Base-by-base conservation (phyloP, 148 eudicot species). In the Rhododendron henanense region DNA sequence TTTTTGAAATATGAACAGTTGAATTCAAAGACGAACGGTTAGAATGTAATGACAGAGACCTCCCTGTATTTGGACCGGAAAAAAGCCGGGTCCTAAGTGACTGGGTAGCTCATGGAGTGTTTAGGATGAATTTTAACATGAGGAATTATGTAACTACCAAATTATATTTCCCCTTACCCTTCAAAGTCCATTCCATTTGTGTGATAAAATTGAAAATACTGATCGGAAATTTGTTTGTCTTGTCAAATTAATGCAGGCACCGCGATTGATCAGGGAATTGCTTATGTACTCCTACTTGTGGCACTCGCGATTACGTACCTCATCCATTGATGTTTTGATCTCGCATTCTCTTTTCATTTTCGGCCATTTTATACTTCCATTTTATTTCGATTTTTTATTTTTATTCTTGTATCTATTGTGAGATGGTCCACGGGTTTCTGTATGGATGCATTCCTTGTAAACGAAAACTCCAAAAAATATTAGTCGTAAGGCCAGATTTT, bases 231-330 rank as follows among this genome's bases (percentile, higher is more conserved):
- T 85, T 31, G 19, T 2, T 71, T 10, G 41, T 37, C 9, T 47
- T 45, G 14, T 75, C 11, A 4, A 51, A n/a, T n/a, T n/a, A n/a
- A 61, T 90, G 90, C 90, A 91, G 96, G 96, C 53, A 21, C 93
- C 0, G 88, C 87, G 13, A 87, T 94, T 77, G 96, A 94, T 87
- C 96, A 94, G 89, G 96, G 96, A 84, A 89, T 94, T 79, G 96
- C 96, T 13, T 94, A 90, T 83, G 14, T 89, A 33, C 89, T 94
- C 44, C 85, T 94, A 73, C 85, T 91, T 63, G 79, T 91, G 28
- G 96, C 96, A 3, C 91, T 94, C 31, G 94, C 92, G 3, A 83
- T 94, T 83, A 94, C 96, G 21, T 94, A 94, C 74, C 67, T 89
- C 47, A 19, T 89, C 87, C 90, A 89, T 37, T 89, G 77, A 89